phyloP scores from a whole-genome alignment of 208 protist species.

The Leishmania major region DNA sequence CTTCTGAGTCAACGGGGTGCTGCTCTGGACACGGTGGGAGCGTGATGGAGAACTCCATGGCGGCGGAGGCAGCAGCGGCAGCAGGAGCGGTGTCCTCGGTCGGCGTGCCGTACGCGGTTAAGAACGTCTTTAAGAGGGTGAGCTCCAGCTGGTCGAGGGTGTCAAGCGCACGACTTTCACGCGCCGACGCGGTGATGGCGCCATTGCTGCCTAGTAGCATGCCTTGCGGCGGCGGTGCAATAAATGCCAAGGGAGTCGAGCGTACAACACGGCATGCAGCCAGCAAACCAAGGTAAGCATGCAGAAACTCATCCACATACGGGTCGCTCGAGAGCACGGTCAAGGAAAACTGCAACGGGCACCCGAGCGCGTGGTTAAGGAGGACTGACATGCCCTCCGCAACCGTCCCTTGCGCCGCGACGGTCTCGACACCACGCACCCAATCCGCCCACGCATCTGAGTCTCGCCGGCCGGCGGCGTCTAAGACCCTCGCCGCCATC shows the following conservation, averaged over 20 bases:
- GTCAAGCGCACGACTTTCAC: constrained; percentile 23
- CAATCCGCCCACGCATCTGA: constrained; percentile 21
- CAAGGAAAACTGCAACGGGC: constrained; percentile 20
- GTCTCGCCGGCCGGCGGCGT: background rate
- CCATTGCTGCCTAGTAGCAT: background rate
- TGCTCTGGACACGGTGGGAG: background rate
- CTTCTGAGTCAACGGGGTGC: background rate
- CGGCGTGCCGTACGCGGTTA: constrained; percentile 16
- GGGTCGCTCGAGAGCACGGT: constrained; percentile 26
- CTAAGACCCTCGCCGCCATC: background rate
- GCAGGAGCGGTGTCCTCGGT: background rate
- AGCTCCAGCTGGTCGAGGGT: constrained; percentile 40
- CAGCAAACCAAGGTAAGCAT: constrained; percentile 60
- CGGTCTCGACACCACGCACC: constrained; percentile 12
- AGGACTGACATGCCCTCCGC: background rate
- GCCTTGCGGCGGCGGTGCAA: background rate
- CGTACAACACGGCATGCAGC: constrained; percentile 35
- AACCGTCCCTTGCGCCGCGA: background rate
- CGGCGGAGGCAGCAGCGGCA: background rate
- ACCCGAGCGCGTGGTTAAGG: background rate
- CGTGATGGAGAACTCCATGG: background rate
- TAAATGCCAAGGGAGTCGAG: background rate
- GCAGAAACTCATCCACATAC: constrained; percentile 62
- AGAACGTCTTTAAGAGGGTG: constrained; percentile 41
- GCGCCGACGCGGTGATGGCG: background rate